Percentiles rank a stretch among this genome's conserved stretches.
Evolutionary conservation across 306 rosid species (phyloP).

Genomic region (Cyamopsis tetragonoloba): DNA sequence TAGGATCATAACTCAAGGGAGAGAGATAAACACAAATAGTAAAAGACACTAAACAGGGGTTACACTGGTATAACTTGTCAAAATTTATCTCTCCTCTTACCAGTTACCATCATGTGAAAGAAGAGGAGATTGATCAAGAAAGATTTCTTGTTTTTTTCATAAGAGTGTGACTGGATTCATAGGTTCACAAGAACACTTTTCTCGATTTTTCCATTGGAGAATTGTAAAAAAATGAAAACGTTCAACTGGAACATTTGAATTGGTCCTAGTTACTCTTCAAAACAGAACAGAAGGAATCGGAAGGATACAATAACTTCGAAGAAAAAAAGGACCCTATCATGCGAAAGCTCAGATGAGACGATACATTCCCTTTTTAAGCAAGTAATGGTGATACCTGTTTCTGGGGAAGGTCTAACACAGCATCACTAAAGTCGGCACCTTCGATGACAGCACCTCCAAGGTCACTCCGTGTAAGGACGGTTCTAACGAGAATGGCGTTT

Average conservation of each 20-base stretch:
- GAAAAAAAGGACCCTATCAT: background rate
- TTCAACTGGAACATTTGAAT: background rate
- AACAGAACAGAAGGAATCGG: background rate
- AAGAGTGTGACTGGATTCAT: background rate
- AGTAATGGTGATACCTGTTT: constrained; percentile 48
- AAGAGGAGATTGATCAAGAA: background rate
- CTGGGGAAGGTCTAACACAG: constrained; percentile 80
- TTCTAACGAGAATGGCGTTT: constrained; percentile 67
- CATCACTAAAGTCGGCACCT: constrained; percentile 97
- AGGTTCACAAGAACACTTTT: background rate
- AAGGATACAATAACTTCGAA: background rate
- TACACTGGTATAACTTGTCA: background rate
- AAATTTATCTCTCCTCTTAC: background rate
- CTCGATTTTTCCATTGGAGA: background rate
- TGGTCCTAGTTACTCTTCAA: background rate
- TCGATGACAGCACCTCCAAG: constrained; percentile 79
- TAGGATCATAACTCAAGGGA: background rate
- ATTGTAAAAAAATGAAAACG: background rate
- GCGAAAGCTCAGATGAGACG: background rate
- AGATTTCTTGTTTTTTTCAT: background rate
- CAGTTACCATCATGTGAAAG: background rate
- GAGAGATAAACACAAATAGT: background rate
- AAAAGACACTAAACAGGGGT: background rate
- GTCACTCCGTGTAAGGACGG: constrained; percentile 95
- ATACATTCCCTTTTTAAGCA: background rate